Base-by-base conservation (phyloP, 352 stramenopile species). In the Phytophthora sansomeana region DNA sequence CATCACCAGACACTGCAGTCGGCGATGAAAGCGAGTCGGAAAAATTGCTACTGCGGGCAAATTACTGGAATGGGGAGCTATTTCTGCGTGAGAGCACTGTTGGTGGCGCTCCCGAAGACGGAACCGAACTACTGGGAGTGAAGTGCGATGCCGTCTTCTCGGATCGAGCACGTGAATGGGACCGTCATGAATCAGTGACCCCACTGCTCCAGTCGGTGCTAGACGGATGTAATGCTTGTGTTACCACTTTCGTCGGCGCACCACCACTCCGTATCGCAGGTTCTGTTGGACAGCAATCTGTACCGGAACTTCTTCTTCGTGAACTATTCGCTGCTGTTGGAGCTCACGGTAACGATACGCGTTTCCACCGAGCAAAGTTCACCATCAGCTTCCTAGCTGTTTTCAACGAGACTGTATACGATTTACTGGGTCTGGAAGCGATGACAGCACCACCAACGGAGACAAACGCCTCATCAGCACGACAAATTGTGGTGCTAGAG, bases 371-470 rank as follows among this genome's bases (percentile, higher is more conserved):
- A 38, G 72, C 80, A 19, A 85, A 83, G 29, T 66, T 90, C 42
- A 91, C 85, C 26, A 79, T 92, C 49, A 93, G 83, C 52, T 90
- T 80, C 46, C 73, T 99, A 4, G 97, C 98, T 48, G 96, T 99
- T 13, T 98, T 96, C 69, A 96, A 97, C 28, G 94, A 99, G 78
- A 85, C 95, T 54, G 91, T 99, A 46, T 96, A 94, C 74, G 95
- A 99, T 66, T 77, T 99, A n/a, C 74, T 99, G 0, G 77, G 87
- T 17, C 75, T 95, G 10, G 69, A 75, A 30, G 38, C 39, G 14
- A 44, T 56, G 21, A 35, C 54, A 42, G 11, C 32, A 11, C 17
- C 52, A 36, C n/a, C 48, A 47, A 63, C 44, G 26, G 41, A 57
- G 16, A 16, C 32, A 30, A 59, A 53, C 17, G 30, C 21, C 9